Evolutionary conservation across 306 rosid species (phyloP), one percentile per base, ranked within the genome.

Genomic region (Spatholobus suberectus): DNA sequence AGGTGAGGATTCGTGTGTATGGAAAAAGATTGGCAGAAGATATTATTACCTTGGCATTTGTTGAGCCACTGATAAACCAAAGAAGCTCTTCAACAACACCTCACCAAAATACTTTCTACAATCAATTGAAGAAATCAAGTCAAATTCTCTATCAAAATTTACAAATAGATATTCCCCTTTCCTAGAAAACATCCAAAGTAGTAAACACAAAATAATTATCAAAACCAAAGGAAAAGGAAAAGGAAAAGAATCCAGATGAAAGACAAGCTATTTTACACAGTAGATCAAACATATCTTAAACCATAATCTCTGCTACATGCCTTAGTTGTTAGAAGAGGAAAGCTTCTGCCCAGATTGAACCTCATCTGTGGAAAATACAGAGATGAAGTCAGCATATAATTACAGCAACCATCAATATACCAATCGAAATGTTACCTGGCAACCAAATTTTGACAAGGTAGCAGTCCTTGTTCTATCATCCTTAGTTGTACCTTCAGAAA

Each of bases 61-160:
- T 96, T 63, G 99, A 94, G 77, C 99, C 98, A 78, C 98, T 96
- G 49, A 96, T 90, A 83, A 96, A 94, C 99, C 99, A 96, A 67
- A 96, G 92, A 87, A 96, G 97, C 84, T 96, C 99, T 90, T 96
- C 99, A 73, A 96, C 94, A 52, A 94, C 95, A 79, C 97, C 99
- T 77, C 95, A 91, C 98, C 99, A 96, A 88, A 96, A 96, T 74
- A 96, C 95, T 96, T 85, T 96, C 99, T 96, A 77, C 59, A 70
- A 87, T 55, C 88, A 83, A 86, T 87, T 13, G 69, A 76, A 86
- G 78, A 87, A 79, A 23, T 49, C 59, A 75, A 18, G 81, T 91
- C 86, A 93, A 80, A 40, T 76, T 24, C 37, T 62, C 69, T n/a
- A 85, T 75, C 54, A 54, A 80, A 70, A 34, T 67, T 13, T 38